A percentile compares a stretch with the other conserved stretches of the same genome.
Conservation (phyloP, 1,284 basidiomycete species). For the Mycena sp. region DNA sequence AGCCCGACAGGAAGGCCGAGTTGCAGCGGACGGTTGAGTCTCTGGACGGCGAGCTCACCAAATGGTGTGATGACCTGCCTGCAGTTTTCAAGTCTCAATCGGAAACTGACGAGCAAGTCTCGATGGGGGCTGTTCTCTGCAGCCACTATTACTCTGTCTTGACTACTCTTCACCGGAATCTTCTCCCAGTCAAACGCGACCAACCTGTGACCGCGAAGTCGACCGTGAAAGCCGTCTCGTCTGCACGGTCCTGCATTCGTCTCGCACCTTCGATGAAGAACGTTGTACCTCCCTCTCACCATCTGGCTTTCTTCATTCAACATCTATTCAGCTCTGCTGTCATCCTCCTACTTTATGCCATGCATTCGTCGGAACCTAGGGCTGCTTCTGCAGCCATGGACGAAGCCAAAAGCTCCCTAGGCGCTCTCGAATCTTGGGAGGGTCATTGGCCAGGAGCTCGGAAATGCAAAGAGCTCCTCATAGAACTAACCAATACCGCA, state of each 20-base stretch:
- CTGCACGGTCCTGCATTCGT: constrained; percentile 83
- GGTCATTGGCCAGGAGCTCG: constrained; percentile 89
- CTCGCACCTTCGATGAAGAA: constrained; percentile 88
- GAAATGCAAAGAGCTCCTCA: constrained; percentile 83
- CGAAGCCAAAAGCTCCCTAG: constrained; percentile 80
- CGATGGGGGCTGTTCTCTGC: constrained; percentile 88
- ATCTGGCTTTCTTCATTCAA: constrained; percentile 91
- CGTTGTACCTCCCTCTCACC: constrained; percentile 87
- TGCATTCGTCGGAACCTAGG: constrained; percentile 79
- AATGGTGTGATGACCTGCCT: constrained; percentile 85
- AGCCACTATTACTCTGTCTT: constrained; percentile 91
- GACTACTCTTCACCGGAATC: constrained; percentile 90
- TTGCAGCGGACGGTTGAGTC: constrained; percentile 80
- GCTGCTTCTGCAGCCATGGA: constrained; percentile 80
- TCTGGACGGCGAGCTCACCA: constrained; percentile 78
- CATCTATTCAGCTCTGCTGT: constrained; percentile 92
- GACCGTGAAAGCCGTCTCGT: constrained; percentile 79
- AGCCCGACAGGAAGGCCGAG: constrained; percentile 76
- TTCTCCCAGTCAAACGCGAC: constrained; percentile 79
- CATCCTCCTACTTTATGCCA: constrained; percentile 87
- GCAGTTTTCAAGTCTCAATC: constrained; percentile 76
- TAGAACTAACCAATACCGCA: constrained; percentile 74
- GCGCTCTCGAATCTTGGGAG: constrained; percentile 82
- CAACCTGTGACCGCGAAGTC: constrained; percentile 72
- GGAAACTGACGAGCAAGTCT: constrained; percentile 79